Base-by-base conservation (phyloP, 2,329 filamentous ascomycete genomes). In the Alternaria gaisen region DNA sequence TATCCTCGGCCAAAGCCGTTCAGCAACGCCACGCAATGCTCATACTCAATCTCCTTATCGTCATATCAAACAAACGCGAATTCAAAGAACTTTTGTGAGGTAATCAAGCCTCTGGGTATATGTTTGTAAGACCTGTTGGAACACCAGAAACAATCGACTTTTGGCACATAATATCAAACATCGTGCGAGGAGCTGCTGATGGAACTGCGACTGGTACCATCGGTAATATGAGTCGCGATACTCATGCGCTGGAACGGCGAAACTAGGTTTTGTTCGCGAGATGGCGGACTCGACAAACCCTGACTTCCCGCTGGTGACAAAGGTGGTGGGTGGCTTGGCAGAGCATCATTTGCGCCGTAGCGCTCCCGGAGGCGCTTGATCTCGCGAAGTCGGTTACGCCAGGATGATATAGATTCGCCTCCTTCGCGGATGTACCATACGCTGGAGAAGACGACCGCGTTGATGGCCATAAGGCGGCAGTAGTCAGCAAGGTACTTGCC, bases 401-500 rank as follows among this genome's bases (percentile, higher is more conserved):
- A 98, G 9, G 92, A 92, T 11, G 93, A 95, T 30, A 95, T 85
- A 72, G 97, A 90, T 76, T 97, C 93, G 58, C 91, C 91, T 6
- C 90, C 90, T 65, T 91, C 87, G 47, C 89, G 86, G 71, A 88
- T 89, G 47, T 88, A 87, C 93, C 94, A 97, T n/a, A 97, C 94
- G 44, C 91, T 86, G 2, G 91, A 93, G 77, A 98, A 97, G 9
- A 98, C 92, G 14, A 92, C 96, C 0, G 95, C 94, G 73, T 97
- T 98, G 64, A 99, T 86, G 1, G 94, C 93, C 18, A 98, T 83
- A 47, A 97, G 88, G 38, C 95, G 89, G 54, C 97, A 91, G 74
- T 97, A 96, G 10, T 89, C 86, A 0, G 94, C 91, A 9, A 99
- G 84, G 12, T 92, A 92, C 68, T 88, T 89, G 32, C 94, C 86